Base-by-base conservation (phyloP, 805 yeast species). In the Monosporozyma siamensis region DNA sequence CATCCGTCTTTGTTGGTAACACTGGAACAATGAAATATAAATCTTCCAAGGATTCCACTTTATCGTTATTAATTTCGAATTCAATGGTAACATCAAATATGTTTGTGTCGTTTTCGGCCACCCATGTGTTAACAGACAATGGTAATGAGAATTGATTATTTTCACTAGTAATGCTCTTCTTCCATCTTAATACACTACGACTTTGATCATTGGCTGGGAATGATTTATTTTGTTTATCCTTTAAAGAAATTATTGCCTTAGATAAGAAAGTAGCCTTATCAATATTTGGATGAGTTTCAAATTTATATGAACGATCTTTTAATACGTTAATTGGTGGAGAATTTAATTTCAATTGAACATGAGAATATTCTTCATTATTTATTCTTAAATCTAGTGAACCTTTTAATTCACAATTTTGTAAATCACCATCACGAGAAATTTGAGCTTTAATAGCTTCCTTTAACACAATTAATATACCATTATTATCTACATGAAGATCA, bases 281-380 rank as follows among this genome's bases (percentile, higher is more conserved):
- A 50, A 92, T 94, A 60, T 90, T 89, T 49, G 98, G 98, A 69
- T 92, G 96, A 12, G 97, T 88, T 64, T 89, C 89, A 69, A 76
- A 92, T 58, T 82, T 88, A 37, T 78, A 68, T 6, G 56, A 31
- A 42, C 56, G 49, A 67, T 77, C 63, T 30, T 69, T 63, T 34
- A 68, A 65, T 24, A 73, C 72, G 3, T 39, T 39, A 29, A 29
- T 14, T 12, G 42, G 18, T 18, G 65, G 69, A 34, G 78, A 70
- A 34, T 68, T 62, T 49, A 89, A 67, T 47, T 74, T 57, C 45
- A 92, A 71, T 58, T 75, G 76, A 43, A 87, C 75, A 51, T 73
- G 74, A 11, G 94, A 78, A 50, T 80, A 70, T 31, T 71, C 75
- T n/a, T 82, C 69, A 55, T 88, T 76, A 61, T 82, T 88, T 49